Evolutionary conservation across 73 alveolate genomes (phyloP).

Genomic region (Tetrahymena borealis): DNA sequence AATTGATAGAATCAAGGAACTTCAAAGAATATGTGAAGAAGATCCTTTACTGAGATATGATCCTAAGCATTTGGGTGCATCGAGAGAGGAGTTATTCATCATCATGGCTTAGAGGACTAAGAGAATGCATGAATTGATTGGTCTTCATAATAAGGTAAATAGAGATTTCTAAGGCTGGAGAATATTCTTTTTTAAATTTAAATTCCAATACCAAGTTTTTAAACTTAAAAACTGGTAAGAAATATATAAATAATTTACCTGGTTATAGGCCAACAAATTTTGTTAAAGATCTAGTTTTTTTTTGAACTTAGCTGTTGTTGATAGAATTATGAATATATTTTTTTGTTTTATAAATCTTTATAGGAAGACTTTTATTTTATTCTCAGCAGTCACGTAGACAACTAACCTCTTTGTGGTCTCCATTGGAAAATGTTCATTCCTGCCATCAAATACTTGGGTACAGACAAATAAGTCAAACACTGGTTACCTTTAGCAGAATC

Average conservation of each 20-base stretch:
- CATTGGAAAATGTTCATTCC: conserved; percentile 27
- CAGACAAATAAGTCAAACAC: conserved; percentile 17
- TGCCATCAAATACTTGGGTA: conserved; percentile 17
- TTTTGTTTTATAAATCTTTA: not conserved
- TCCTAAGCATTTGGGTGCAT: not conserved
- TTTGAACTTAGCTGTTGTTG: not conserved
- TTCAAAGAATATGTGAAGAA: not conserved
- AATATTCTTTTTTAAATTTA: no score
- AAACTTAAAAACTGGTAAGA: no score
- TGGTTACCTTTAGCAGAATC: conserved; percentile 33
- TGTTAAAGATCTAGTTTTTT: not conserved
- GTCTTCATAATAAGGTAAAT: not conserved
- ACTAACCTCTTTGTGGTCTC: not conserved
- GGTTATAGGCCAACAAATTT: no score
- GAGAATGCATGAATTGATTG: not conserved
- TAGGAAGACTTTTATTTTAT: not conserved
- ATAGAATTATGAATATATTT: not conserved
- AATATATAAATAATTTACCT: no score
- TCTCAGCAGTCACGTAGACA: not conserved
- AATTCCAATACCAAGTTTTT: not conserved
- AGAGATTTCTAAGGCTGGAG: not conserved
- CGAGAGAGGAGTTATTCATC: not conserved
- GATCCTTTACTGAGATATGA: not conserved
- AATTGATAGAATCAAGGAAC: not conserved
- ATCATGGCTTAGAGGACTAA: not conserved